phyloP scores from a whole-genome alignment of 1,284 basidiomycete genomes.

The Ganoderma multipileum region DNA sequence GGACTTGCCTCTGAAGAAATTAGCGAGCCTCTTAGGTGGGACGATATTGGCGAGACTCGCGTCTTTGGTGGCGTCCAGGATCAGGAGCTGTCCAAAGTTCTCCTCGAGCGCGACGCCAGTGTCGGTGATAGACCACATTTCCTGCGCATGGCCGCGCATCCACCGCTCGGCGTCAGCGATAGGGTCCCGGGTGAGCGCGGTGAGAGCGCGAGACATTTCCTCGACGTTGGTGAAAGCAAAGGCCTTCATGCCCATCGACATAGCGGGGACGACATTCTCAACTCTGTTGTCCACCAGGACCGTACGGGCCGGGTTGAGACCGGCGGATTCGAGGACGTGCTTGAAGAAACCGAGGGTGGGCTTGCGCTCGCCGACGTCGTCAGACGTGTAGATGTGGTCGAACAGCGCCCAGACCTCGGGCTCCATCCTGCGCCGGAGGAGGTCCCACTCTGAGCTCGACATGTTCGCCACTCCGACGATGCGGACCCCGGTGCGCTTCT shows the following conservation, averaged over 20 bases:
- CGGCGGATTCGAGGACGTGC: conserved; percentile 46
- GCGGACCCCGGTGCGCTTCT: conserved; percentile 42
- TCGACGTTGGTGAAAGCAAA: conserved; percentile 50
- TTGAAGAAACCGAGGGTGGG: conserved; percentile 58
- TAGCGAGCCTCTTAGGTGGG: conserved; percentile 29
- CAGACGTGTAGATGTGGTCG: neutral
- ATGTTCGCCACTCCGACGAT: conserved; percentile 65
- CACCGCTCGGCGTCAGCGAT: conserved; percentile 51
- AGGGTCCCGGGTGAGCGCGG: conserved; percentile 47
- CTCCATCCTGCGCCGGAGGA: conserved; percentile 46
- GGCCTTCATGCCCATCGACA: conserved; percentile 55
- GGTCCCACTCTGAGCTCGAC: conserved; percentile 53
- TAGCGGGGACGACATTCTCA: conserved; percentile 57
- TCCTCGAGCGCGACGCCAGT: conserved; percentile 47
- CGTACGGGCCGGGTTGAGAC: conserved; percentile 45
- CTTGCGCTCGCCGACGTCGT: conserved; percentile 29
- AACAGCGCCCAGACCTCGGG: conserved; percentile 48
- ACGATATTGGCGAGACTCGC: conserved; percentile 17
- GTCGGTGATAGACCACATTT: conserved; percentile 54
- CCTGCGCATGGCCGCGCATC: conserved; percentile 42
- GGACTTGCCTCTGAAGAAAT: conserved; percentile 10
- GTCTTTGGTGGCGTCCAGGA: conserved; percentile 55
- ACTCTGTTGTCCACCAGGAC: conserved; percentile 61
- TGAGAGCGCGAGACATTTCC: conserved; percentile 35
- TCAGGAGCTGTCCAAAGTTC: conserved; percentile 58